These are phyloP conservation scores for Mucor saturninus DNA, from an alignment of 371 early-diverging fungal species.

Conservation along the genomic window DNA sequence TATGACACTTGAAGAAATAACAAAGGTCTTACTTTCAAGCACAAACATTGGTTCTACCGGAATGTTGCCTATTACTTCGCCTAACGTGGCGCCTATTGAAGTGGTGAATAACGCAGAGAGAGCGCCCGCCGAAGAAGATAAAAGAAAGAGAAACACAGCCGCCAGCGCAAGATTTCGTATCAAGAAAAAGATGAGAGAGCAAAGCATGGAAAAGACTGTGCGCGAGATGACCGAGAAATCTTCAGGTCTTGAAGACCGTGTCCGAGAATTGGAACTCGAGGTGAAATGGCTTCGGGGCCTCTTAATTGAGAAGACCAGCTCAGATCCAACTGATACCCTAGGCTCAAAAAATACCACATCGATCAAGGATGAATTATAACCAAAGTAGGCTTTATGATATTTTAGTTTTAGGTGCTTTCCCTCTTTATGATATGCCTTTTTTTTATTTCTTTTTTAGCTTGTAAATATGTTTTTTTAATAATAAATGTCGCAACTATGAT, in stretches of 20 bases:
- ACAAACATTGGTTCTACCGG: background rate
- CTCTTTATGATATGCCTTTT: conserved; percentile 4
- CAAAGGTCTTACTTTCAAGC: conserved; percentile 12
- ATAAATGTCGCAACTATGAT: conserved; percentile 10
- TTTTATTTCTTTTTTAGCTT: background rate
- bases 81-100: background rate
- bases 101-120: background rate
- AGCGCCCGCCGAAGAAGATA: conserved; percentile 68
- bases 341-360: background rate
- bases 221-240: conserved; percentile 78
- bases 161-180: conserved; percentile 94
- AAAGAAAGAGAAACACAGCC: conserved; percentile 89
- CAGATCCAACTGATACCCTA: background rate
- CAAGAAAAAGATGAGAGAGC: conserved; percentile 87
- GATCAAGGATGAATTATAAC: background rate
- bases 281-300: conserved; percentile 86
- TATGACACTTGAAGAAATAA: conserved; percentile 19
- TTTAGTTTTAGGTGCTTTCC: background rate
- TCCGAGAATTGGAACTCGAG: conserved; percentile 85
- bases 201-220: conserved; percentile 79
- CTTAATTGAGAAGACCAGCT: conserved; percentile 69
- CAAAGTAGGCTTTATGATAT: background rate
- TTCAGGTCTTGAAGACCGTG: conserved; percentile 67
- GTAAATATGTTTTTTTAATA: background rate
- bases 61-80: background rate